Conservation (phyloP, 2,329 filamentous ascomycete species). For the Sphaerulina populicola region DNA sequence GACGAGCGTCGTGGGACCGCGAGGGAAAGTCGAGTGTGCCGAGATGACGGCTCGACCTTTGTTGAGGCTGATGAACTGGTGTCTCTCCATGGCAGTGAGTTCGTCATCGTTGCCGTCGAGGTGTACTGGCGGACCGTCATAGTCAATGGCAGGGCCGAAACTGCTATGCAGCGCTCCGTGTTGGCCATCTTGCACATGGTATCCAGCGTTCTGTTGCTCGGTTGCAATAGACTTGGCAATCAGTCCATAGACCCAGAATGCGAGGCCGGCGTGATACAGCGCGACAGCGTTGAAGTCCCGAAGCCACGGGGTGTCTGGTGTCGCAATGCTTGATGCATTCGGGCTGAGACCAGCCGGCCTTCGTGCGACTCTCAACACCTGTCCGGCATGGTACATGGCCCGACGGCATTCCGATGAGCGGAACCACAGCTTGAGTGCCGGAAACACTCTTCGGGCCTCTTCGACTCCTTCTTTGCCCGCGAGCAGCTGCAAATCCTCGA, state of each 20-base stretch:
- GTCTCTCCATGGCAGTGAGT: slow-evolving; percentile 12
- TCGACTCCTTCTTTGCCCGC: slow-evolving; percentile 21
- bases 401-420: slow-evolving; percentile 16
- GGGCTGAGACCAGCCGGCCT: slow-evolving; percentile 17
- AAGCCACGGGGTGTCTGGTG: slow-evolving; percentile 19
- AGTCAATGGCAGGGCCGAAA: slow-evolving; percentile 11
- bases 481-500: slow-evolving; percentile 20
- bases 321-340: slow-evolving; percentile 13
- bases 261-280: slow-evolving; percentile 18
- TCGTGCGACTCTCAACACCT: slow-evolving; percentile 18
- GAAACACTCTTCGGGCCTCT: slow-evolving; percentile 17
- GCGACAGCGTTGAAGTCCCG: slow-evolving; percentile 20
- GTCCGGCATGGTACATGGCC: slow-evolving; percentile 22
- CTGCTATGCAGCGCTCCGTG: not conserved
- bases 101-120: slow-evolving; percentile 19
- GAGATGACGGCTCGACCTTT: slow-evolving; percentile 18
- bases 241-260: slow-evolving; percentile 18
- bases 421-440: slow-evolving; percentile 19
- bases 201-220: slow-evolving; percentile 4
- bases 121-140: slow-evolving; percentile 14
- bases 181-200: not conserved
- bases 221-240: slow-evolving; percentile 13
- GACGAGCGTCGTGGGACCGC: slow-evolving; percentile 7
- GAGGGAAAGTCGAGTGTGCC: slow-evolving; percentile 10
- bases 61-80: slow-evolving; percentile 20